Evolutionary conservation across 164 flowering plant genomes (phyloP), one percentile per base, ranked within the genome.

Genomic region (Cinnamomum micranthum): DNA sequence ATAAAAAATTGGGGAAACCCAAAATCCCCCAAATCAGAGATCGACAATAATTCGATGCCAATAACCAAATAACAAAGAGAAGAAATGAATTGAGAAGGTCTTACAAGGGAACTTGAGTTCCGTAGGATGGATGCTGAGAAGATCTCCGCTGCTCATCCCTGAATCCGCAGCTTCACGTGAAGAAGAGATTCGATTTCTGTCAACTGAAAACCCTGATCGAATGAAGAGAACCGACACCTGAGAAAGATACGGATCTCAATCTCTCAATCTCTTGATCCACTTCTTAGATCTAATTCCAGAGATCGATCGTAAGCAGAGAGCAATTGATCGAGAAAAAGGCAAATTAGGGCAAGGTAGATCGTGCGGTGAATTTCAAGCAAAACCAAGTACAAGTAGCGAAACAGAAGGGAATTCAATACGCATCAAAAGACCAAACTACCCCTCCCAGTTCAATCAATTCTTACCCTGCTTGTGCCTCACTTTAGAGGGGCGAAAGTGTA

Each of bases 81-180:
- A 22, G 23, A 64, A 25, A 64, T 10, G 28, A 9, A 41, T 9
- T 41, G 47, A 73, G 58, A 73, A n/a, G 52, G 7, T 17, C 76
- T 68, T 70, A 76, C 78, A 77, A n/a, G 76, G 72, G 50, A 77
- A 73, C 50, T 70, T 74, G 73, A 77, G 76, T 62, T 77, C 76
- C 22, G 67, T n/a, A 25, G 79, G 79, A 0, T 77, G 79, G 58
- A 77, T 77, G 64, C 41, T 59, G 71, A 77, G 68, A 62, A 77
- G 69, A 55, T 76, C 79, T 58, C 75, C 75, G 60, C 28, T 14
- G 55, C 79, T 58, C 74, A 71, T 76, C 4, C 71, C 76, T 66
- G 11, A 64, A 22, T 19, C 23, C 64, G 23, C 64, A 60, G 10
- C n/a, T 60, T 60, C 64, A 60, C n/a, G 20, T 9, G n/a, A 2